Evolutionary conservation across 2,329 filamentous ascomycete species (phyloP).

Genomic region (Chaetothyriales sp.): DNA sequence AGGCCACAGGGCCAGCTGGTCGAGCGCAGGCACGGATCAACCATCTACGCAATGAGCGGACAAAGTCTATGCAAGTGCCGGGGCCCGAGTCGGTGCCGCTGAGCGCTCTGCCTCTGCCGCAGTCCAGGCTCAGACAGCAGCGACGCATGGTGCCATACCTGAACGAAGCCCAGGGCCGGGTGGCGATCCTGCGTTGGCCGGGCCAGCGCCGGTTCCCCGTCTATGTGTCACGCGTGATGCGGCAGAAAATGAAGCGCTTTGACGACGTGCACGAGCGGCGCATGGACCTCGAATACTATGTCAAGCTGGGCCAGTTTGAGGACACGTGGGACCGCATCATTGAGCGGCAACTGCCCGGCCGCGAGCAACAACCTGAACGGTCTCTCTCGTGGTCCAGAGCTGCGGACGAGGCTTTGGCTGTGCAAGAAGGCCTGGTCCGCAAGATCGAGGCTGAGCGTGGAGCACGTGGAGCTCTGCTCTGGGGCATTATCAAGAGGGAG

Average conservation of each 20-base stretch:
- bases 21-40: constrained; percentile 3
- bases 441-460: neutral
- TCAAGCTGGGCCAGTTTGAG: neutral
- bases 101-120: constrained; percentile 9
- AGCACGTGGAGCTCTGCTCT: neutral
- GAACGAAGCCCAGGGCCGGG: constrained; percentile 23
- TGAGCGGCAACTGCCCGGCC: neutral
- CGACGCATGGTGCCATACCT: constrained; percentile 26
- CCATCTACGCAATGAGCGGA: constrained; percentile 1
- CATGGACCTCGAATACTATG: constrained; percentile 1
- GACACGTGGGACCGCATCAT: neutral
- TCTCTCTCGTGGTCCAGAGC: neutral
- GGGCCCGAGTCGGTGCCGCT: constrained; percentile 6
- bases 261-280: constrained; percentile 2
- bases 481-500: constrained; percentile 8
- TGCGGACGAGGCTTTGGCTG: neutral
- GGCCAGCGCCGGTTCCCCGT: neutral
- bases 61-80: constrained; percentile 2
- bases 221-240: neutral
- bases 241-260: constrained; percentile 2
- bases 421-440: neutral
- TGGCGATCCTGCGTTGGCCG: constrained; percentile 11
- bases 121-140: constrained; percentile 15
- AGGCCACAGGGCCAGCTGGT: constrained; percentile 4
- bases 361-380: neutral